These are phyloP conservation scores for Endoconidiophora laricicola DNA, from an alignment of 2,329 filamentous ascomycete species.

Conservation along the genomic window DNA sequence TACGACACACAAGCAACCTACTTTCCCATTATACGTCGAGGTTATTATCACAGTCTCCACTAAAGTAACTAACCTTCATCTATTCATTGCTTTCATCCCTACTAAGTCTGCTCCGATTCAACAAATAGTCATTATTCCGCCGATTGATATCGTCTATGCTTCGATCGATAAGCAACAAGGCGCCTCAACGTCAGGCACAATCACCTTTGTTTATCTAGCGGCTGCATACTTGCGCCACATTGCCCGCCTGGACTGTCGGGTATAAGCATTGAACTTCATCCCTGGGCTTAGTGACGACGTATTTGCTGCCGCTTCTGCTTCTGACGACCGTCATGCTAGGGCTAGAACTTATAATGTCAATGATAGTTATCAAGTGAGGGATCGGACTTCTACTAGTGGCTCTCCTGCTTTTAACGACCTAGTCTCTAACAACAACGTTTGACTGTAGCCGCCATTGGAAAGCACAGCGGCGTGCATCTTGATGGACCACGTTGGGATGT, in stretches of 20 bases:
- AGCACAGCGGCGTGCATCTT: conserved; percentile 33
- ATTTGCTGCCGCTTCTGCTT: conserved; percentile 18
- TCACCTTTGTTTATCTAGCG: conserved; percentile 18
- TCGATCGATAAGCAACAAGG: conserved; percentile 16
- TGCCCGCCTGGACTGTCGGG: conserved; percentile 17
- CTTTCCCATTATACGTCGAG: too few relatives aligned
- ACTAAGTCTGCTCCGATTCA: neutral
- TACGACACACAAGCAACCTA: too few relatives aligned
- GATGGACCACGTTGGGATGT: conserved; percentile 42
- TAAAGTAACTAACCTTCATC: neutral
- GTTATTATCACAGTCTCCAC: neutral
- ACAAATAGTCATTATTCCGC: neutral
- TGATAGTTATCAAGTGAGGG: conserved; percentile 37
- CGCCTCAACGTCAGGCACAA: conserved; percentile 12
- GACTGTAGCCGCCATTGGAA: conserved; percentile 28
- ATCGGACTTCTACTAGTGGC: conserved; percentile 35
- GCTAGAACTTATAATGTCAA: conserved; percentile 41
- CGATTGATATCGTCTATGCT: conserved; percentile 17
- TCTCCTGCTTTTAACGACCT: conserved; percentile 37
- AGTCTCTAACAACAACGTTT: conserved; percentile 35
- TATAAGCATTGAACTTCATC: conserved; percentile 17
- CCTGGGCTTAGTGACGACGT: conserved; percentile 16
- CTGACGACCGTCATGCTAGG: conserved; percentile 19
- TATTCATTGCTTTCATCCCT: neutral
- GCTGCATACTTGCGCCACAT: conserved; percentile 18